Evolutionary conservation across 2,329 filamentous ascomycete genomes (phyloP).

Genomic region (Talaromyces atroroseus): DNA sequence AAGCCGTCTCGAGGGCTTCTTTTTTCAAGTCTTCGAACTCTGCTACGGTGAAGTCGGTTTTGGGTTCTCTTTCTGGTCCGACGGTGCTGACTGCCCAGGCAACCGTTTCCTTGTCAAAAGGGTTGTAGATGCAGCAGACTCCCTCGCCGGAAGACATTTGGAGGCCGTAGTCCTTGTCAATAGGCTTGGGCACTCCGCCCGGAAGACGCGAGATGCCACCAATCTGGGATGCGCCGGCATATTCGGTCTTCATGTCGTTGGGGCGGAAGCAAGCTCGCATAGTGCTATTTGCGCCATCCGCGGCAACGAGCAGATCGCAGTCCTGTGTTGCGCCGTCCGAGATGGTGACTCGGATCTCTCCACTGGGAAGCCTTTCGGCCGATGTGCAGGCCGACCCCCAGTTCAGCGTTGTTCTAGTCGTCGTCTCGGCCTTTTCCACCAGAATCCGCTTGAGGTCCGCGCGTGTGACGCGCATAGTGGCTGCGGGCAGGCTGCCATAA

Average conservation of each 20-base stretch:
- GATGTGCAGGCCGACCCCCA: conserved; percentile 7
- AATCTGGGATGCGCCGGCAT: conserved; percentile 37
- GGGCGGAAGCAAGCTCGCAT: conserved; percentile 37
- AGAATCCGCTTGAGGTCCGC: conserved; percentile 5
- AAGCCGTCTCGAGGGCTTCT: conserved; percentile 22
- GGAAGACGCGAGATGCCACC: conserved; percentile 35
- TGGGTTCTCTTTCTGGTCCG: not conserved
- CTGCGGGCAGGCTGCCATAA: conserved; percentile 1
- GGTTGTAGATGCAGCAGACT: conserved; percentile 41
- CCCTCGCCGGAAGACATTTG: conserved; percentile 35
- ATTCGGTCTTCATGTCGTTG: conserved; percentile 32
- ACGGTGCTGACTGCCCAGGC: conserved; percentile 41
- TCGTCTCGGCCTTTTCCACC: not conserved
- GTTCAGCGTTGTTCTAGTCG: not conserved
- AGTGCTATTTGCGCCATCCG: conserved; percentile 43
- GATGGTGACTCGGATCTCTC: conserved; percentile 18
- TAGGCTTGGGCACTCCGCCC: conserved; percentile 26
- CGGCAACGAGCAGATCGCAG: conserved; percentile 41
- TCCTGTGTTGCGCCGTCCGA: conserved; percentile 38
- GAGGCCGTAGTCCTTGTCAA: conserved; percentile 35
- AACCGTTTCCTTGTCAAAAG: conserved; percentile 35
- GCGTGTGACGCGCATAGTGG: conserved; percentile 5
- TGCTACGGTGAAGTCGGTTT: not conserved
- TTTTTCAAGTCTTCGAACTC: not conserved
- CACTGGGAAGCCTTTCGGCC: conserved; percentile 4